Evolutionary conservation across 352 stramenopile genomes (phyloP).

Genomic region (Globisporangium apiculatum): DNA sequence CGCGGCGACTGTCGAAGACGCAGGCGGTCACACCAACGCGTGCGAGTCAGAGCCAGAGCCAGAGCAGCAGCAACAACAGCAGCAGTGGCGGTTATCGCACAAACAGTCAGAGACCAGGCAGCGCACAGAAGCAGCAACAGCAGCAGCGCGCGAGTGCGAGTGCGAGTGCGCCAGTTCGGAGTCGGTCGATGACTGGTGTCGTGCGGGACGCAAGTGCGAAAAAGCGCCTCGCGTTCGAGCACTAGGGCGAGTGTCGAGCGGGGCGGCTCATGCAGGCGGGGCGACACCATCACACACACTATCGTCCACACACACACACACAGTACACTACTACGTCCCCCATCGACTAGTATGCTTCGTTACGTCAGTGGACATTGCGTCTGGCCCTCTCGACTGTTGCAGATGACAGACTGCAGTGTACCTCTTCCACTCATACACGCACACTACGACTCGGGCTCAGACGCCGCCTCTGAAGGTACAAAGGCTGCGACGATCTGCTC

Average conservation of each 20-base stretch:
- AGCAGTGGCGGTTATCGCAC: no score
- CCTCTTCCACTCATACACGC: not conserved
- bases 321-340: no score
- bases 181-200: slow-evolving; percentile 31
- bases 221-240: slow-evolving; percentile 24
- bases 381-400: no score
- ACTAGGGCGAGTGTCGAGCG: slow-evolving; percentile 5
- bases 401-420: not conserved
- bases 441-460: not conserved
- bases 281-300: no score
- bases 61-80: no score
- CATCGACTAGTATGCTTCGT: no score
- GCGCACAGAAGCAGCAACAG: no score
- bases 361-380: no score
- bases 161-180: slow-evolving; percentile 15
- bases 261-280: no score
- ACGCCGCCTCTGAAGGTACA: not conserved
- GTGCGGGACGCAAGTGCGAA: slow-evolving; percentile 21
- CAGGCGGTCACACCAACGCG: slow-evolving; percentile 12
- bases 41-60: no score
- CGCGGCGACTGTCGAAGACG: slow-evolving; percentile 33
- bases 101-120: no score
- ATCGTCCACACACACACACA: no score
- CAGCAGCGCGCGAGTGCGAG: slow-evolving; percentile 9
- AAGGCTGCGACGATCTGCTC: not conserved